phyloP scores from a whole-genome alignment of 306 rosid species.

The Glycine latifolia region DNA sequence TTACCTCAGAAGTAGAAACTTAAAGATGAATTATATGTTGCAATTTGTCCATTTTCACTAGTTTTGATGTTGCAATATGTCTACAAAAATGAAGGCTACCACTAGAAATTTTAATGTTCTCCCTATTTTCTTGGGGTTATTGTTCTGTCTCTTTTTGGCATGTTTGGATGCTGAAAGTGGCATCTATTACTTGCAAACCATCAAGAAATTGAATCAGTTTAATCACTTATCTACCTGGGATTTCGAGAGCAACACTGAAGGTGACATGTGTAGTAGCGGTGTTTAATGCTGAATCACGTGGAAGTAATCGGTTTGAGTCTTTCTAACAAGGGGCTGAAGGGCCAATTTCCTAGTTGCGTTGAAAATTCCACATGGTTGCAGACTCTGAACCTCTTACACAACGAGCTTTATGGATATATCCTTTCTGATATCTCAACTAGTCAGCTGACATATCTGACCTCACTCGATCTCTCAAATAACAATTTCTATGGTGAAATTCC shows the following conservation, averaged over 20 bases:
- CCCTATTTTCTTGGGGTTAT: no score
- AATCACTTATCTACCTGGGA: conserved; percentile 29
- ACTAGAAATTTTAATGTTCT: not conserved
- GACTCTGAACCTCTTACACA: conserved; percentile 36
- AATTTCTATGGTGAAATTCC: conserved; percentile 51
- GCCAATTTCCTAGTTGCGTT: conserved; percentile 46
- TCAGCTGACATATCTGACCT: not conserved
- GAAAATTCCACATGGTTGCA: conserved; percentile 16
- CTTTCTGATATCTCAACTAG: conserved; percentile 33
- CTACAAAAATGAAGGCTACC: not conserved
- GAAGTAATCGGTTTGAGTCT: not conserved
- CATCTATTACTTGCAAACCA: conserved; percentile 43
- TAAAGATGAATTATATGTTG: not conserved
- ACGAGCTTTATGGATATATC: conserved; percentile 42
- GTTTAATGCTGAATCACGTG: conserved; percentile 36
- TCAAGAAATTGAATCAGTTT: conserved; percentile 39
- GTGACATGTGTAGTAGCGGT: conserved; percentile 21
- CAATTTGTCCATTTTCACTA: conserved; percentile 19
- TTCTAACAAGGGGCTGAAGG: conserved; percentile 42
- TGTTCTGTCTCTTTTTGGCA: no score
- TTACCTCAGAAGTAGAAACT: not conserved
- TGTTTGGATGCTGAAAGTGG: not conserved
- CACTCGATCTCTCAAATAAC: conserved; percentile 51
- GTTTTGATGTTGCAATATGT: not conserved
- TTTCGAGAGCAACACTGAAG: conserved; percentile 22